These are phyloP conservation scores for Pelargonium citronellum DNA, from an alignment of 441 rosid species.

Conservation along the genomic window DNA sequence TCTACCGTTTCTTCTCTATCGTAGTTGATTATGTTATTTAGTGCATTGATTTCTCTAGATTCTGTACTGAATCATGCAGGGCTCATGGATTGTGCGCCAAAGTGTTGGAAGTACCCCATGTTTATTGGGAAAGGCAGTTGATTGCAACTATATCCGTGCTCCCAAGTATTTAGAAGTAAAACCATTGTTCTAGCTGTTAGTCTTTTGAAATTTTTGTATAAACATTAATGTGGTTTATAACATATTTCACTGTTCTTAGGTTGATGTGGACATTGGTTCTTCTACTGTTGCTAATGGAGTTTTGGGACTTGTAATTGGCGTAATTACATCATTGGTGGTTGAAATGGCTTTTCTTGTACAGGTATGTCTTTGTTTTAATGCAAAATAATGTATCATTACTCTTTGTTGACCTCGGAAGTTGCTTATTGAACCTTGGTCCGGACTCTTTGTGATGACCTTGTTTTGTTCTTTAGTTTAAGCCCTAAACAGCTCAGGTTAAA, in stretches of 20 bases:
- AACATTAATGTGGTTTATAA: constrained; percentile 5
- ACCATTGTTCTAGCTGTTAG: constrained; percentile 5
- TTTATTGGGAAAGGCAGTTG: constrained; percentile 91
- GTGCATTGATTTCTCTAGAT: constrained; percentile 13
- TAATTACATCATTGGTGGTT: constrained; percentile 83
- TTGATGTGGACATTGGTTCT: constrained; percentile 96
- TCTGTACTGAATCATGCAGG: constrained; percentile 42
- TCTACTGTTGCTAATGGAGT: constrained; percentile 99
- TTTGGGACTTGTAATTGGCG: constrained; percentile 88
- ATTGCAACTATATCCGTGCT: constrained; percentile 87
- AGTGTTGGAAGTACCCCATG: constrained; percentile 99
- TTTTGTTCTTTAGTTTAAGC: no score
- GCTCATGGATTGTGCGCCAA: constrained; percentile 98
- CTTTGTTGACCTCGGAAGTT: background rate
- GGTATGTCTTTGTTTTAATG: constrained; percentile 35
- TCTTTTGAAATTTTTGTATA: background rate
- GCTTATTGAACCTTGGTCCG: background rate
- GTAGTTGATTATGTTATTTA: background rate
- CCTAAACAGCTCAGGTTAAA: no score
- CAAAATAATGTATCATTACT: background rate
- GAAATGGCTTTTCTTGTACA: constrained; percentile 99
- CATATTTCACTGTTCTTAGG: constrained; percentile 37
- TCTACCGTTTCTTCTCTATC: background rate
- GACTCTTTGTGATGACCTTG: no score
- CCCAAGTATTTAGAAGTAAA: constrained; percentile 76